phyloP scores from a whole-genome alignment of 2,329 filamentous ascomycete genomes.

The Colletotrichum sp. region DNA sequence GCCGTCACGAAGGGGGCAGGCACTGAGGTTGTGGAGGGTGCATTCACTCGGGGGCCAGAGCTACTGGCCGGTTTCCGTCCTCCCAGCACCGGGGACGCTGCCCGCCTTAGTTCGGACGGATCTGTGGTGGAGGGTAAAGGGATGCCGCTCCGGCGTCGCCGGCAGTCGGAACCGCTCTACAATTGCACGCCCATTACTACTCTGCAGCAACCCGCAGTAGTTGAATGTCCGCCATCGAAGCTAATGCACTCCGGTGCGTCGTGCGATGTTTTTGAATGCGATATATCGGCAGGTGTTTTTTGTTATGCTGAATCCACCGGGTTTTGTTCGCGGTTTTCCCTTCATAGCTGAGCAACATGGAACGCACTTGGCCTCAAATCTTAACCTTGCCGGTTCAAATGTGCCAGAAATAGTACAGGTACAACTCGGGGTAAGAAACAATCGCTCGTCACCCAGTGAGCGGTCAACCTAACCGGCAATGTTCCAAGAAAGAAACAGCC shows the following conservation, averaged over 20 bases:
- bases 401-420: not conserved
- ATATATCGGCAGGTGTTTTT: not conserved
- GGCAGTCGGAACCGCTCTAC: not conserved
- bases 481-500: not conserved
- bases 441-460: not conserved
- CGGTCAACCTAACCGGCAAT: not conserved
- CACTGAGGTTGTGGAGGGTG: not conserved
- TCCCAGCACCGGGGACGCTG: not conserved
- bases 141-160: slow-evolving; percentile 15
- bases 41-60: not conserved
- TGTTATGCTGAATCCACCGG: not conserved
- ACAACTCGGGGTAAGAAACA: not conserved
- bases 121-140: not conserved
- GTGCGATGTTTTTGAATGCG: not conserved
- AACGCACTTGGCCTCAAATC: not conserved
- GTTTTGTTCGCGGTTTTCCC: not conserved
- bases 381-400: not conserved
- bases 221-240: not conserved
- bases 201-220: not conserved
- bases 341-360: not conserved
- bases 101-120: slow-evolving; percentile 5
- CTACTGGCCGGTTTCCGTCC: slow-evolving; percentile 1
- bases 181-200: not conserved
- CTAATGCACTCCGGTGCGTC: not conserved
- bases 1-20: not conserved